Evolutionary conservation across 2,329 filamentous ascomycete genomes (phyloP).

Genomic region (Ceratocystis huliohia): DNA sequence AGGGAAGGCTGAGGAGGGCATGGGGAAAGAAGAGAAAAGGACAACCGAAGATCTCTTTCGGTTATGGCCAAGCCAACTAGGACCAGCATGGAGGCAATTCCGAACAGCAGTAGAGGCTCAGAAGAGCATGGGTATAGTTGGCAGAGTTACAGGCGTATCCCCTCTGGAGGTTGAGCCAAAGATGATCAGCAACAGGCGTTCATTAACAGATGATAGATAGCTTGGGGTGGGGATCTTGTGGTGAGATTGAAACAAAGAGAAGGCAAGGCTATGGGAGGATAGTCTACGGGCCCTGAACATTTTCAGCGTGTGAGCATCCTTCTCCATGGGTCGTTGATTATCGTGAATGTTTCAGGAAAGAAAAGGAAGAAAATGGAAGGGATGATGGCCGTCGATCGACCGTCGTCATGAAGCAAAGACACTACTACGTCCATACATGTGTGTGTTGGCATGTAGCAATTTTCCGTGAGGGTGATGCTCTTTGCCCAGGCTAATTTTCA

Average conservation of each 20-base stretch:
- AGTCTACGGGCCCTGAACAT: background rate
- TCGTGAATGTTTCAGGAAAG: slow-evolving; percentile 8
- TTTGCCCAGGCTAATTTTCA: background rate
- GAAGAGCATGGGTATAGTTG: background rate
- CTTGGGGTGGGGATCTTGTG: background rate
- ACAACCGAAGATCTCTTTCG: background rate
- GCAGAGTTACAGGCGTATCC: background rate
- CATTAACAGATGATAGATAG: background rate
- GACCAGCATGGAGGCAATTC: slow-evolving; percentile 7
- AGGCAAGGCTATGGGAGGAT: background rate
- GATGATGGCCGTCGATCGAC: background rate
- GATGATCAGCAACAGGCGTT: background rate
- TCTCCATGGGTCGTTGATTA: background rate
- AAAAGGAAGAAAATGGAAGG: background rate
- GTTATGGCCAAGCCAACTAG: background rate
- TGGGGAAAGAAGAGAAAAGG: background rate
- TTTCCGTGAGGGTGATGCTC: no score
- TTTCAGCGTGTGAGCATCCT: background rate
- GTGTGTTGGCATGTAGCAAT: background rate
- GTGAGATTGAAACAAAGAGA: slow-evolving; percentile 2
- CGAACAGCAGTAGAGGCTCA: background rate
- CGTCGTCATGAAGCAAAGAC: background rate
- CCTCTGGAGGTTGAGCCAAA: background rate
- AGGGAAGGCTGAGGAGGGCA: background rate
- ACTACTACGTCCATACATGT: background rate